Conservation (phyloP, 1,139 yeast species). For the Magnusiomyces suaveolens region DNA sequence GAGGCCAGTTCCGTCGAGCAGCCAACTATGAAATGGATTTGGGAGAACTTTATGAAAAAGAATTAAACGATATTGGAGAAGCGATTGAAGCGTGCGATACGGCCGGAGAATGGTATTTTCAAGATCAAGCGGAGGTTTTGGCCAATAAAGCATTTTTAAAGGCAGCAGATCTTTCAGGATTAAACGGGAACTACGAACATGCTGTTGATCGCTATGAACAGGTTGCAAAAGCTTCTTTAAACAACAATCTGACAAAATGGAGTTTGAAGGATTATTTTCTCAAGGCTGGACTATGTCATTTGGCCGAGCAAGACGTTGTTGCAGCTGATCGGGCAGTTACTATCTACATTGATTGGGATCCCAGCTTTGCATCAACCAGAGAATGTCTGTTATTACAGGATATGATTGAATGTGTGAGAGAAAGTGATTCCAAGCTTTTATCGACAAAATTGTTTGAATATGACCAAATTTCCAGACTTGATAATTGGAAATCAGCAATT, state of each 20-base stretch:
- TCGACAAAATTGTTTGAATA: slow-evolving; percentile 69
- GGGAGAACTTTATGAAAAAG: slow-evolving; percentile 75
- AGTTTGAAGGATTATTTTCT: slow-evolving; percentile 84
- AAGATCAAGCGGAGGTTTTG: slow-evolving; percentile 88
- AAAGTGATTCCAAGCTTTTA: slow-evolving; percentile 70
- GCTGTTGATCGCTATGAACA: slow-evolving; percentile 71
- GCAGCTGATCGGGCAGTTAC: slow-evolving; percentile 71
- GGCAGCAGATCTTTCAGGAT: slow-evolving; percentile 84
- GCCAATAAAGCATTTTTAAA: slow-evolving; percentile 81
- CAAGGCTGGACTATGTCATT: slow-evolving; percentile 69
- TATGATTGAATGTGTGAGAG: slow-evolving; percentile 60
- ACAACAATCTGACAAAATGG: slow-evolving; percentile 77
- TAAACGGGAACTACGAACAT: slow-evolving; percentile 56
- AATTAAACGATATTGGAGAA: slow-evolving; percentile 51
- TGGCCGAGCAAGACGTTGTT: slow-evolving; percentile 72
- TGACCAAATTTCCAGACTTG: slow-evolving; percentile 83
- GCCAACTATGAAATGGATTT: slow-evolving; percentile 89
- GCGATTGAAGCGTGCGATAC: slow-evolving; percentile 78
- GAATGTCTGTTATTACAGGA: slow-evolving; percentile 59
- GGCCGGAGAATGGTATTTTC: slow-evolving; percentile 93
- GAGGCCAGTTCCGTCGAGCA: slow-evolving; percentile 93
- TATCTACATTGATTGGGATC: slow-evolving; percentile 61
- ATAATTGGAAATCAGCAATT: slow-evolving; percentile 84
- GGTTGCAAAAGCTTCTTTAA: slow-evolving; percentile 65
- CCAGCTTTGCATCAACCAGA: slow-evolving; percentile 66